Conservation (phyloP, 2,329 filamentous ascomycete genomes). For the Chrysosphaeria jannelii region DNA sequence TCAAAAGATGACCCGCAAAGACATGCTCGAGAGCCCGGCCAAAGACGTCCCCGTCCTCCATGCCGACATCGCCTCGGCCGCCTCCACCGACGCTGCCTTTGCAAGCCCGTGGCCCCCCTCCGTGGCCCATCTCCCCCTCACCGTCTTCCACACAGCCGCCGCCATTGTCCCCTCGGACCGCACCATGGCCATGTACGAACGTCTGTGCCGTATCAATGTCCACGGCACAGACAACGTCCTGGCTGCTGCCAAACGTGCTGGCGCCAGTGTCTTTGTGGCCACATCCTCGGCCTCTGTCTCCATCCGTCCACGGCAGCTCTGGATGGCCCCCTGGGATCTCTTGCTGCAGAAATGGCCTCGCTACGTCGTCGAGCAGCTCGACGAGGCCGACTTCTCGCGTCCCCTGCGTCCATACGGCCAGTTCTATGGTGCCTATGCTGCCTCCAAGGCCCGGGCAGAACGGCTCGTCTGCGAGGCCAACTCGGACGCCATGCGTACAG, state of each 20-base stretch:
- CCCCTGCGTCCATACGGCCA: conserved; percentile 10
- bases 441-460: conserved; percentile 16
- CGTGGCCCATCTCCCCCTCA: conserved; percentile 13
- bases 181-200: conserved; percentile 10
- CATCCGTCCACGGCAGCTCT: conserved; percentile 10
- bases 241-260: conserved; percentile 11
- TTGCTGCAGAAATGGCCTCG: conserved; percentile 7
- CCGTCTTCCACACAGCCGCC: conserved; percentile 19
- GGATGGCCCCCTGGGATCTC: conserved; percentile 13
- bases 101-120: conserved; percentile 12
- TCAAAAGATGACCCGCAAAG: conserved; percentile 10
- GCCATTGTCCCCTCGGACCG: conserved; percentile 15
- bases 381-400: conserved; percentile 12
- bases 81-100: conserved; percentile 12
- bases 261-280: conserved; percentile 14
- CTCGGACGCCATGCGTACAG: conserved; percentile 14
- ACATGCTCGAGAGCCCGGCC: conserved; percentile 11
- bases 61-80: conserved; percentile 14
- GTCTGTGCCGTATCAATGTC: conserved; percentile 14
- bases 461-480: conserved; percentile 11
- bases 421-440: conserved; percentile 16
- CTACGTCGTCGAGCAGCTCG: conserved; percentile 12
- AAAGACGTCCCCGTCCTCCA: conserved; percentile 11
- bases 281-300: conserved; percentile 17
- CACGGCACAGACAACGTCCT: conserved; percentile 16